Conservation (phyloP, 176 grass and related monocot species). For the Bolboschoenus planiculmis region DNA sequence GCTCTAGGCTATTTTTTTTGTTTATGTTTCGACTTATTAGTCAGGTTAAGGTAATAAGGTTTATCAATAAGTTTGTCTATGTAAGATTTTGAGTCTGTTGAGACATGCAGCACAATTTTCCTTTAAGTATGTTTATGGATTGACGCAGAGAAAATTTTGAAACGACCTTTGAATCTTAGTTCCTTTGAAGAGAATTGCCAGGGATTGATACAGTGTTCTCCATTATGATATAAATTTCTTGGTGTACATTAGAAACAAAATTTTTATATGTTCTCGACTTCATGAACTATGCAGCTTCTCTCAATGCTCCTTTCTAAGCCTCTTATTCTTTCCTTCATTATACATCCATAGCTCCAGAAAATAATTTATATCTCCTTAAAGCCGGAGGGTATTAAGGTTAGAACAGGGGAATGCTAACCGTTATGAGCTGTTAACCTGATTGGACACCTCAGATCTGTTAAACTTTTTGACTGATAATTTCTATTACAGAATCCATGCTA, state of each 20-base stretch:
- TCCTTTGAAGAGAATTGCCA: not conserved
- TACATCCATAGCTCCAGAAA: too few species aligned
- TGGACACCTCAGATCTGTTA: not conserved
- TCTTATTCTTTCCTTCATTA: too few species aligned
- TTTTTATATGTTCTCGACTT: too few species aligned
- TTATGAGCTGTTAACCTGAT: too few species aligned
- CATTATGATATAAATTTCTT: not conserved
- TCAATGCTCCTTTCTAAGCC: too few species aligned
- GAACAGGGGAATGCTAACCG: too few species aligned
- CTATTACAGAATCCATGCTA: too few species aligned
- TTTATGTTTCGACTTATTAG: not conserved
- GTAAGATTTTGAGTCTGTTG: constrained; percentile 11
- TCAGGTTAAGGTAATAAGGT: not conserved
- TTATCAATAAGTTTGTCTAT: not conserved
- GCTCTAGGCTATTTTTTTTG: constrained; percentile 10
- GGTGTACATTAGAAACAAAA: not conserved
- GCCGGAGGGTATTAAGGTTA: too few species aligned
- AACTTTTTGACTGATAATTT: not conserved
- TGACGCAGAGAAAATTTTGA: not conserved
- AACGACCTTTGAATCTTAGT: not conserved
- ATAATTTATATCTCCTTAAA: too few species aligned
- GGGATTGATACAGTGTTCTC: not conserved
- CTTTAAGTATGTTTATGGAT: not conserved
- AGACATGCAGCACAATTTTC: not conserved
- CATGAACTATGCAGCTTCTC: too few species aligned